Conservation (phyloP, 2,329 filamentous ascomycete genomes). For the Talaromyces sp. region DNA sequence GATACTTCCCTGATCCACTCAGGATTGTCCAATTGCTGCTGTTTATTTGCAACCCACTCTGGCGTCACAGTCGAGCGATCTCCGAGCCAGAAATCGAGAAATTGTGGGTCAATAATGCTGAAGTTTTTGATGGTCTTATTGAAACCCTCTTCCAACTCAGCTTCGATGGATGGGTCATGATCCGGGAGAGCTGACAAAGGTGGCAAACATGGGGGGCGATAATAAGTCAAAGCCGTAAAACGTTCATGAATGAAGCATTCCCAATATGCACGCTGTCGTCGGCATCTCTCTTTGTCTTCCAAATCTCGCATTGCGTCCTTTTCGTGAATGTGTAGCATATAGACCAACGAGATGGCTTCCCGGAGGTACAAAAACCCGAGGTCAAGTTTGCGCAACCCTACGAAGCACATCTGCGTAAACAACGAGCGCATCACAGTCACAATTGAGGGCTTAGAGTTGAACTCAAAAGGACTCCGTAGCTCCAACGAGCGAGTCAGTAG, state of each 20-base stretch:
- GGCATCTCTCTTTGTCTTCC: constrained; percentile 36
- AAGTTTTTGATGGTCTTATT: constrained; percentile 47
- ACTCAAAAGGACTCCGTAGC: constrained; percentile 35
- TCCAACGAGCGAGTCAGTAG: constrained; percentile 34
- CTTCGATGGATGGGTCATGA: constrained; percentile 38
- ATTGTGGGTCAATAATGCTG: constrained; percentile 43
- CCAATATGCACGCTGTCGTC: constrained; percentile 54
- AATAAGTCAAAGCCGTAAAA: constrained; percentile 53
- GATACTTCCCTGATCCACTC: constrained; percentile 38
- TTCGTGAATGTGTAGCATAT: constrained; percentile 46
- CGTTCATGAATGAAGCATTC: constrained; percentile 56
- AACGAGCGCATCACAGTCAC: constrained; percentile 51
- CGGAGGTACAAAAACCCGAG: constrained; percentile 51
- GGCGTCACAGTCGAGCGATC: constrained; percentile 36
- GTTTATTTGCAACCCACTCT: constrained; percentile 47
- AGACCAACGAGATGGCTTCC: constrained; percentile 47
- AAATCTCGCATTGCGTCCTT: constrained; percentile 33
- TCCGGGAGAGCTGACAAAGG: constrained; percentile 39
- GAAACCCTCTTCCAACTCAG: constrained; percentile 42
- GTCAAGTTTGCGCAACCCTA: constrained; percentile 48
- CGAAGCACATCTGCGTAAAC: constrained; percentile 53
- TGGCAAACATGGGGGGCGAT: constrained; percentile 43
- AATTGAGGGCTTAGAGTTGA: constrained; percentile 42
- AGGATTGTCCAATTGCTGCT: constrained; percentile 42
- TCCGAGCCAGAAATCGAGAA: constrained; percentile 45